Evolutionary conservation across 768 basidiomycete species (phyloP).

Genomic region (Ramaria sp.): DNA sequence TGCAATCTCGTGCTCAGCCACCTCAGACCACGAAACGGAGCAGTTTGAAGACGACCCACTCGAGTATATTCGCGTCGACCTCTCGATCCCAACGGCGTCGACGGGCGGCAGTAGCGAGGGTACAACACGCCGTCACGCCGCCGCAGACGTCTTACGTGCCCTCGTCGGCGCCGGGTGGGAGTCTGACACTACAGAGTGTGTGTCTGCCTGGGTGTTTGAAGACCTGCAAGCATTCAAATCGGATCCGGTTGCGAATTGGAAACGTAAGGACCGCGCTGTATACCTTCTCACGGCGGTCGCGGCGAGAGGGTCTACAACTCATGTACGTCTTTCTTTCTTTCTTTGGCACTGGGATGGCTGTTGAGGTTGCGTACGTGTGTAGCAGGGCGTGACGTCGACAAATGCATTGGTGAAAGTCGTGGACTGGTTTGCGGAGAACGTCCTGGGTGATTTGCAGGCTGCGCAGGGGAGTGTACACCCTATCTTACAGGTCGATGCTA

Average conservation of each 20-base stretch:
- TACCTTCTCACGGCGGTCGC: constrained; percentile 93
- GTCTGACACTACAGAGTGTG: constrained; percentile 76
- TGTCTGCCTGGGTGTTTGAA: constrained; percentile 70
- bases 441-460: constrained; percentile 78
- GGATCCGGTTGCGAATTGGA: constrained; percentile 57
- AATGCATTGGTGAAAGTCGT: constrained; percentile 91
- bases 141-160: constrained; percentile 90
- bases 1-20: neutral
- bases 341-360: neutral
- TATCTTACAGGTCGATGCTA: constrained; percentile 91
- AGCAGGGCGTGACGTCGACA: constrained; percentile 91
- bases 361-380: neutral
- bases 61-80: constrained; percentile 84
- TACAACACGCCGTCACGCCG: constrained; percentile 83
- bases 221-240: constrained; percentile 58
- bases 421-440: constrained; percentile 88
- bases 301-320: constrained; percentile 74
- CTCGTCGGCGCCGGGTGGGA: constrained; percentile 66
- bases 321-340: constrained; percentile 35
- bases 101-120: constrained; percentile 44
- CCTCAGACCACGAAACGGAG: constrained; percentile 73
- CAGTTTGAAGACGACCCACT: constrained; percentile 96
- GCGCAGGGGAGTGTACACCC: constrained; percentile 61
- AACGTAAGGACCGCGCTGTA: constrained; percentile 86
- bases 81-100: constrained; percentile 50